Evolutionary conservation across 345 rosid species (phyloP).

Genomic region (Gossypium australe): DNA sequence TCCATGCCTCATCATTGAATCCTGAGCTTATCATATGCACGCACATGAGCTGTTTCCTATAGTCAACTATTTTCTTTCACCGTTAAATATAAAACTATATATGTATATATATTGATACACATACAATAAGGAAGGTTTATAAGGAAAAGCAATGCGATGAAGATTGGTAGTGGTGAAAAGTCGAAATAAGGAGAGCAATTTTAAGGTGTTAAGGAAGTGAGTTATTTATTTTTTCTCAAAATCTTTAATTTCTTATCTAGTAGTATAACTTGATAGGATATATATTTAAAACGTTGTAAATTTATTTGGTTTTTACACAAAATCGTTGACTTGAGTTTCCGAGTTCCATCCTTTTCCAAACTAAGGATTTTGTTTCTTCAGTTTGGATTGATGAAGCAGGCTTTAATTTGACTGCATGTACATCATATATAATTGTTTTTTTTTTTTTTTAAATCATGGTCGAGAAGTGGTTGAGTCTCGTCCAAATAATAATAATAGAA

Average conservation of each 20-base stretch:
- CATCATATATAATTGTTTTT: no score
- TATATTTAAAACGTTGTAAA: no score
- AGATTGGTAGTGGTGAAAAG: no score
- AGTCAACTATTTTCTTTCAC: conserved; percentile 32
- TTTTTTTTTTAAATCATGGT: not conserved
- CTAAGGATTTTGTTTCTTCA: not conserved
- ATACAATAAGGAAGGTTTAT: not conserved
- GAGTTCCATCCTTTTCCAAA: not conserved
- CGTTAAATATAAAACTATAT: not conserved
- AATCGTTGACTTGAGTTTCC: not conserved
- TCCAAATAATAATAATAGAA: not conserved
- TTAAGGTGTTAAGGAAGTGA: no score
- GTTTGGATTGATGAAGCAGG: not conserved
- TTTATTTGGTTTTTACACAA: not conserved
- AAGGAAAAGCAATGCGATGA: no score
- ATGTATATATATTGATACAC: not conserved
- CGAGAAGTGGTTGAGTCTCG: not conserved
- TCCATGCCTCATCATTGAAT: conserved; percentile 32
- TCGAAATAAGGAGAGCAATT: no score
- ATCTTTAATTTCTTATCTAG: no score
- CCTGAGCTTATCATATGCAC: conserved; percentile 45
- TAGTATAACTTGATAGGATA: no score
- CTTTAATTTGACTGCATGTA: no score
- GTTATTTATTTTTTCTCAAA: no score
- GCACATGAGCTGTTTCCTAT: conserved; percentile 50